phyloP scores from a whole-genome alignment of 2,329 filamentous ascomycete genomes.

The Cladosporium sp. region DNA sequence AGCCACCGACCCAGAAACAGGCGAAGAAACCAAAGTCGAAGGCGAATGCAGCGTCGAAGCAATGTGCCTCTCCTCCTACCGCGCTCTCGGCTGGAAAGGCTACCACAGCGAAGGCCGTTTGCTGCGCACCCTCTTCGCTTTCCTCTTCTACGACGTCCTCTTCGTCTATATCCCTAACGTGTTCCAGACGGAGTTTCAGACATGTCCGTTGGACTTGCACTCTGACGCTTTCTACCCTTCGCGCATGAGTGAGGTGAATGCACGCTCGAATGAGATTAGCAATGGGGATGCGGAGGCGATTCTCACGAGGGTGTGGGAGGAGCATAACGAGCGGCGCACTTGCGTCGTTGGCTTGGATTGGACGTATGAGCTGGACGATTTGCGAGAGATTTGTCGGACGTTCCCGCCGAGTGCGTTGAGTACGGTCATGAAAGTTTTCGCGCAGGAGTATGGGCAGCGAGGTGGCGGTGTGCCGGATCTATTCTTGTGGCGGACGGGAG shows the following conservation, averaged over 20 bases:
- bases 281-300: conserved; percentile 72
- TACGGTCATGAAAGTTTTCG: conserved; percentile 86
- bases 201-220: conserved; percentile 85
- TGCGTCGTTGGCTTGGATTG: conserved; percentile 92
- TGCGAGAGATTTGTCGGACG: conserved; percentile 72
- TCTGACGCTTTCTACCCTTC: conserved; percentile 88
- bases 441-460: conserved; percentile 85
- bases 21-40: conserved; percentile 28
- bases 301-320: conserved; percentile 63
- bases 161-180: conserved; percentile 95
- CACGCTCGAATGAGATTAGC: conserved; percentile 76
- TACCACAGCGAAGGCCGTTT: conserved; percentile 93
- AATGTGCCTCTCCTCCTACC: conserved; percentile 89
- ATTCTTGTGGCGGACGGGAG: conserved; percentile 69
- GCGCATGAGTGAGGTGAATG: conserved; percentile 85
- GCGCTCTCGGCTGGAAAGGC: conserved; percentile 82
- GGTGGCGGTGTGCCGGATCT: conserved; percentile 89
- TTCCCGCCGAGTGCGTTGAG: conserved; percentile 79
- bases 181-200: conserved; percentile 94
- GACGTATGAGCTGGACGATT: conserved; percentile 75
- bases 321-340: conserved; percentile 66
- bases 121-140: conserved; percentile 75
- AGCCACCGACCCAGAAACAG: conserved; percentile 2
- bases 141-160: conserved; percentile 88
- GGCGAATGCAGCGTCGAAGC: conserved; percentile 84